These are phyloP conservation scores for Quercus aquifolioides DNA, from an alignment of 306 rosid genomes.

Conservation along the genomic window DNA sequence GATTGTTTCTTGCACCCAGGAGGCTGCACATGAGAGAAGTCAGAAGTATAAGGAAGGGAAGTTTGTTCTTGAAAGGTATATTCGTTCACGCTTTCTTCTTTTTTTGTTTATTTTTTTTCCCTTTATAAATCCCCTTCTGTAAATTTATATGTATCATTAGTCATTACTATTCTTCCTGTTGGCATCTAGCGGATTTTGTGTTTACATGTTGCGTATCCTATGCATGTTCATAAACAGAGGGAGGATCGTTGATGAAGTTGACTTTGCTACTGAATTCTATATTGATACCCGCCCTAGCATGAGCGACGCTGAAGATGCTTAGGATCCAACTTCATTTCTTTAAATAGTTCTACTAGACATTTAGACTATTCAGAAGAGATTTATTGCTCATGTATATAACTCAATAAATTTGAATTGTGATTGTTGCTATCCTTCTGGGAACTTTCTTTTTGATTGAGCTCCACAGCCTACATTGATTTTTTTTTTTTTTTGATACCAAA, in stretches of 20 bases:
- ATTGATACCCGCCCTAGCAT: slow-evolving; percentile 48
- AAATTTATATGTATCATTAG: neutral
- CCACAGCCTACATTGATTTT: neutral
- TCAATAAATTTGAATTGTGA: neutral
- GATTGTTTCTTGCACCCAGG: slow-evolving; percentile 38
- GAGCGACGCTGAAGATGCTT: slow-evolving; percentile 74
- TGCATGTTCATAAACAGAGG: slow-evolving; percentile 45
- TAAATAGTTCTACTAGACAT: slow-evolving; percentile 9
- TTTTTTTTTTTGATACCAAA: too few relatives aligned
- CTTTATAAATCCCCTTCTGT: neutral
- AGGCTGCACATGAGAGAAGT: slow-evolving; percentile 71
- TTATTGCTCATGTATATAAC: slow-evolving; percentile 12
- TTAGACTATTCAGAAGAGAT: slow-evolving; percentile 10
- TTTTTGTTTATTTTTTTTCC: slow-evolving; percentile 12
- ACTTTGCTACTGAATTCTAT: slow-evolving; percentile 56
- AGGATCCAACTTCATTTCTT: slow-evolving; percentile 13
- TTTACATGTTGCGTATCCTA: slow-evolving; percentile 6
- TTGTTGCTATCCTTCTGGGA: neutral
- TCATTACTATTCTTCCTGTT: neutral
- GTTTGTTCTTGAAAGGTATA: slow-evolving; percentile 91
- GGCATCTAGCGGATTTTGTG: neutral
- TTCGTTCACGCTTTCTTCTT: neutral
- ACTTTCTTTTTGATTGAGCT: neutral
- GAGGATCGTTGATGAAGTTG: slow-evolving; percentile 71
- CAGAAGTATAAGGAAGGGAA: slow-evolving; percentile 93